A percentile compares a stretch with the other conserved stretches of the same genome.
Evolutionary conservation across 2,329 filamentous ascomycete species (phyloP).

Genomic region (Talaromyces atroroseus): DNA sequence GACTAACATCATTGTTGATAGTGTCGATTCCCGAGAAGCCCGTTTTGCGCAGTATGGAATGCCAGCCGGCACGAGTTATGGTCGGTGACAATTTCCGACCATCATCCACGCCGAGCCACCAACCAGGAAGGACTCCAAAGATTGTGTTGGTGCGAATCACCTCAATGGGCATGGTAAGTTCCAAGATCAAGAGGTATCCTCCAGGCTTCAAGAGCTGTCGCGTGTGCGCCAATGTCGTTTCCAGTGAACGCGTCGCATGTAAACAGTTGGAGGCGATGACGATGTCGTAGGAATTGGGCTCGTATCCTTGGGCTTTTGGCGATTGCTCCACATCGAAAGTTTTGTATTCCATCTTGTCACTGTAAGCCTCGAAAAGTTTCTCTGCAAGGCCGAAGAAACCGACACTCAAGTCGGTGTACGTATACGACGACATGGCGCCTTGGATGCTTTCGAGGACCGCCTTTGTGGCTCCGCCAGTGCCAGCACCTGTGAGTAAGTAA

Average conservation of each 20-base stretch:
- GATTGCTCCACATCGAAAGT: slow-evolving; percentile 25
- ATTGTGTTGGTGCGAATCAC: not conserved
- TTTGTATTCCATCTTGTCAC: slow-evolving; percentile 19
- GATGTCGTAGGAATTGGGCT: slow-evolving; percentile 24
- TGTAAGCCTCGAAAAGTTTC: slow-evolving; percentile 2
- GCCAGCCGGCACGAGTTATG: not conserved
- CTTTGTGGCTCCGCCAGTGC: slow-evolving; percentile 40
- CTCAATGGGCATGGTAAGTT: slow-evolving; percentile 25
- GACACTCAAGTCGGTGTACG: slow-evolving; percentile 20
- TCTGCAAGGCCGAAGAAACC: slow-evolving; percentile 17
- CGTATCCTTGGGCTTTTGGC: slow-evolving; percentile 25
- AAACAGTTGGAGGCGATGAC: slow-evolving; percentile 31
- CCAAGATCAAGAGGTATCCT: slow-evolving; percentile 43
- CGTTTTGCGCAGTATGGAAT: not conserved
- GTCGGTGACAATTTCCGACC: not conserved
- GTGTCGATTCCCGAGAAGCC: slow-evolving; percentile 9
- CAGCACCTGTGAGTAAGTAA: slow-evolving; percentile 27
- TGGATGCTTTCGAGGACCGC: slow-evolving; percentile 27
- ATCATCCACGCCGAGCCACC: slow-evolving; percentile 29
- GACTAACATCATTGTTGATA: not conserved
- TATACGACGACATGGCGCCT: slow-evolving; percentile 9
- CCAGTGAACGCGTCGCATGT: slow-evolving; percentile 24
- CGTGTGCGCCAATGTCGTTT: slow-evolving; percentile 21
- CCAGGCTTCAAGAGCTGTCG: slow-evolving; percentile 31
- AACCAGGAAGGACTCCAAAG: slow-evolving; percentile 28